phyloP scores from a whole-genome alignment of 345 rosid genomes.

The Gossypium bickii region DNA sequence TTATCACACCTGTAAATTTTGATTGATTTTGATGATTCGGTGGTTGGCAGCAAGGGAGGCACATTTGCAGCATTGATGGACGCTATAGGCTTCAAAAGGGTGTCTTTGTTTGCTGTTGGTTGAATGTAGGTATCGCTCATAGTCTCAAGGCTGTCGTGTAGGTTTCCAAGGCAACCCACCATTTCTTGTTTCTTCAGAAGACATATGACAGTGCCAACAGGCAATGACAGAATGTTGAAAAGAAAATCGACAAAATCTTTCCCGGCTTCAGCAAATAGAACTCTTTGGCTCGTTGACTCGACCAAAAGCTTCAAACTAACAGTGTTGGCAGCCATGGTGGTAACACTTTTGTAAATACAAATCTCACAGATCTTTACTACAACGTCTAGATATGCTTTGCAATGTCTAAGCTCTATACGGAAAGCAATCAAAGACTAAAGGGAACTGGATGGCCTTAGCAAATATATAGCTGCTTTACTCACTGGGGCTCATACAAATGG shows the following conservation, averaged over 20 bases:
- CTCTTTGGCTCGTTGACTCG: background rate
- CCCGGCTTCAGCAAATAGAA: background rate
- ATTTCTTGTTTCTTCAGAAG: background rate
- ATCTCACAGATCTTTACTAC: no score
- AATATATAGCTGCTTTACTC: background rate
- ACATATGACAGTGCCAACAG: background rate
- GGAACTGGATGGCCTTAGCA: background rate
- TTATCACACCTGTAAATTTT: background rate
- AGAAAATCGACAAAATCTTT: conserved; percentile 4
- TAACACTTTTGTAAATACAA: no score
- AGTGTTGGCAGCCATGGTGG: background rate
- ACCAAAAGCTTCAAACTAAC: background rate
- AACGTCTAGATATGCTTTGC: background rate
- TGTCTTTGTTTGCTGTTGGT: background rate
- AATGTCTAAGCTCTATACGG: background rate
- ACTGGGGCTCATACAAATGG: background rate
- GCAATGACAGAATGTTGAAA: background rate
- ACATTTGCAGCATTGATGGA: background rate
- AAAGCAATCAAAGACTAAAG: background rate
- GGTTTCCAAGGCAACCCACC: background rate
- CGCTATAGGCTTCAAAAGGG: background rate
- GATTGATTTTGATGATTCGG: background rate
- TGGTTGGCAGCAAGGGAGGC: background rate
- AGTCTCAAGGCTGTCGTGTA: background rate
- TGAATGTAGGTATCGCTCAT: background rate